Conservation (phyloP, 1,284 basidiomycete species). For the Trametes sp. region DNA sequence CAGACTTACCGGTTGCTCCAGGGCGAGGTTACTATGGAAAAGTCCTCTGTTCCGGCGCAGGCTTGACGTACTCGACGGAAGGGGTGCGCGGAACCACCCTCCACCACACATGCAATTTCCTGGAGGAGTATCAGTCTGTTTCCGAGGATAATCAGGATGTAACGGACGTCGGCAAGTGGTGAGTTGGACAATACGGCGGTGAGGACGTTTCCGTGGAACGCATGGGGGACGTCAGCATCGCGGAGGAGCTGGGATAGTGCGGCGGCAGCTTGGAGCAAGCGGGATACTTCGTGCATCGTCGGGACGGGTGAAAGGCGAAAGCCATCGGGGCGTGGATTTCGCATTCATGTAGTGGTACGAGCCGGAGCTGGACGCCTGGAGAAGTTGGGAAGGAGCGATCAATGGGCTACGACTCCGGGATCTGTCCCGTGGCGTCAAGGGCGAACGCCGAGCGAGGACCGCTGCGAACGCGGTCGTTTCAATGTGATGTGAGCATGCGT, state of each 20-base stretch:
- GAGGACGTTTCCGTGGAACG: conserved; percentile 71
- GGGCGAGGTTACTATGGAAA: conserved; percentile 54
- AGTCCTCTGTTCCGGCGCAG: conserved; percentile 49
- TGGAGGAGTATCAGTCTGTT: conserved; percentile 35
- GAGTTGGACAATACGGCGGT: conserved; percentile 64
- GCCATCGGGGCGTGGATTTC: conserved; percentile 35
- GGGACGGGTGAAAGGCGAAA: conserved; percentile 28
- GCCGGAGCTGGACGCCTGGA: conserved; percentile 36
- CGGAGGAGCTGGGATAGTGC: conserved; percentile 64
- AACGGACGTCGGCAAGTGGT: conserved; percentile 62
- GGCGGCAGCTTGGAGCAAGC: conserved; percentile 68
- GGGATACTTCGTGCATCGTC: conserved; percentile 67
- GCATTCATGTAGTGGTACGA: conserved; percentile 34
- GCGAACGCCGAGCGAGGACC: conserved; percentile 37
- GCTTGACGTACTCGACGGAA: conserved; percentile 65
- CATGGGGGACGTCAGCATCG: conserved; percentile 63
- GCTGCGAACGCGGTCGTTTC: conserved; percentile 30
- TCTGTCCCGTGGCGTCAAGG: conserved; percentile 36
- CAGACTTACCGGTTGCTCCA: conserved; percentile 59
- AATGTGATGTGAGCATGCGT: conserved; percentile 36
- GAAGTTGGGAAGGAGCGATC: conserved; percentile 40
- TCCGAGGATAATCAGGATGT: conserved; percentile 3
- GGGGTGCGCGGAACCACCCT: conserved; percentile 57
- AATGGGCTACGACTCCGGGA: conserved; percentile 31
- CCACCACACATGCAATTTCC: conserved; percentile 67